Evolutionary conservation across 805 yeast species (phyloP), one percentile per base, ranked within the genome.

Genomic region (Sugiyamaella chiloensis): DNA sequence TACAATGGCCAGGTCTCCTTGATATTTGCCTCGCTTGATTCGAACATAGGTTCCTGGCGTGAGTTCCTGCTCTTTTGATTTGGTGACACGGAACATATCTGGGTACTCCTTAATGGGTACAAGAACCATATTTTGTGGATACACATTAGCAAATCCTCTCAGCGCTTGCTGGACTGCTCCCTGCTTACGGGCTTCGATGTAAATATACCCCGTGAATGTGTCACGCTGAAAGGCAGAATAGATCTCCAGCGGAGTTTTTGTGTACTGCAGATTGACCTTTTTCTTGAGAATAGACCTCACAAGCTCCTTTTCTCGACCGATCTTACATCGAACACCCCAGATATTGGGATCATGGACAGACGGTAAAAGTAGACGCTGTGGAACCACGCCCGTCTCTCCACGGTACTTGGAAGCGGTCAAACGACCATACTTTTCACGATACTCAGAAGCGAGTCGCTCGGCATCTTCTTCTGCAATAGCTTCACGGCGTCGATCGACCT

Each of bases 31-130:
- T 53, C 96, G 78, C 59, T 85, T 84, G 54, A 93, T 77, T 55
- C 99, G 78, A 44, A 93, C 95, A 65, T 91, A 93, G 24, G 88
- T 80, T 19, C 99, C 99, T 5, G 96, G 97, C 40, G 83, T 83
- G 20, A 93, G 71, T 59, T 87, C 90, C 21, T 88, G 85, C 59
- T 90, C 98, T 45, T 87, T 79, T 0, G 95, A 80, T 66, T 85
- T 88, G 47, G 82, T 87, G 48, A 95, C 96, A 61, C 95, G 85
- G 63, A 93, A 74, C 60, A 93, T 74, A 65, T 90, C 95, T 1
- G 96, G 96, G 65, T 89, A 86, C 68, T 93, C 99, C 64, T 87
- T 87, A 50, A 93, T 93, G 4, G 99, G 99, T 41, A 93, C 96
- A 52, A 91, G 73, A 43, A 90, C 75, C 67, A 87, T 86, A 60